A percentile compares a stretch with the other conserved stretches of the same genome.
Evolutionary conservation across 2,329 filamentous ascomycete species (phyloP).

Genomic region (Aspergillus sp.): DNA sequence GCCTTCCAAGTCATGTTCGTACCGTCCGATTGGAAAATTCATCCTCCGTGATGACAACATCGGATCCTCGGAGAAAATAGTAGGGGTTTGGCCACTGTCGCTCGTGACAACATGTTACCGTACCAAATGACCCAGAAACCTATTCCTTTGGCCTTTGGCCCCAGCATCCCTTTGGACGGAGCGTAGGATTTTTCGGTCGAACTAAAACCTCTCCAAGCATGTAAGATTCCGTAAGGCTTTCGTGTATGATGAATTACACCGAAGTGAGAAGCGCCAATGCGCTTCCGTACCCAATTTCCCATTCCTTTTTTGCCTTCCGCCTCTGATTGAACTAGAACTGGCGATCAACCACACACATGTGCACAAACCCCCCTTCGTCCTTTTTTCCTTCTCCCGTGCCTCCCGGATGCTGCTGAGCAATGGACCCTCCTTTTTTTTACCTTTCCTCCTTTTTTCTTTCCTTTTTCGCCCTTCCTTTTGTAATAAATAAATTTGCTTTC

Average conservation of each 20-base stretch:
- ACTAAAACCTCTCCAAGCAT: neutral
- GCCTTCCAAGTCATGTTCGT: too few relatives aligned
- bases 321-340: slow-evolving; percentile 20
- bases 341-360: slow-evolving; percentile 28
- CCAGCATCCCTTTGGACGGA: too few relatives aligned
- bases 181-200: neutral
- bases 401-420: slow-evolving; percentile 19
- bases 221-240: neutral
- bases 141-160: too few relatives aligned
- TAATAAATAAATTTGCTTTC: neutral
- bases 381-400: slow-evolving; percentile 14
- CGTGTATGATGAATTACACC: slow-evolving; percentile 8
- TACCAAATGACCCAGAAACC: too few relatives aligned
- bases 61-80: neutral
- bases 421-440: slow-evolving; percentile 16
- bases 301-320: slow-evolving; percentile 26
- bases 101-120: too few relatives aligned
- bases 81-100: too few relatives aligned
- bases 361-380: slow-evolving; percentile 23
- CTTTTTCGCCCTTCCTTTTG: neutral
- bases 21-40: too few relatives aligned
- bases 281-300: slow-evolving; percentile 16
- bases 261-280: slow-evolving; percentile 2
- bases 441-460: slow-evolving; percentile 6
- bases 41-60: neutral